Evolutionary conservation across 1,284 basidiomycete genomes (phyloP), one percentile per base, ranked within the genome.

Genomic region (Microbotryomycetes sp.): DNA sequence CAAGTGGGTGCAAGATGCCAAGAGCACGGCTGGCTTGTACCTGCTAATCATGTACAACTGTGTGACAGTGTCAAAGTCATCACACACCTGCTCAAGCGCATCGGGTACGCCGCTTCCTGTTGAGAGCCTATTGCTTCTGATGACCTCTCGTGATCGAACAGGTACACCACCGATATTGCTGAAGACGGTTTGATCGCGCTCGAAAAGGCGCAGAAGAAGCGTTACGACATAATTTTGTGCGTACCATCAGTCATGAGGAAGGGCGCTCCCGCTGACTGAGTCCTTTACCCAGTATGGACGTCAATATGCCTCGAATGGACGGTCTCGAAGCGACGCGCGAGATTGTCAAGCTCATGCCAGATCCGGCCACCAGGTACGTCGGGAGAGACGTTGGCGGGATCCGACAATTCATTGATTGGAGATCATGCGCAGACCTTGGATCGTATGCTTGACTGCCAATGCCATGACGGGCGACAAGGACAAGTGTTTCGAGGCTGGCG

Each of bases 271-370:
- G n/a, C n/a, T n/a, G n/a, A n/a, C n/a, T n/a, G n/a, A n/a, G n/a
- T n/a, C n/a, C n/a, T n/a, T n/a, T n/a, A n/a, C n/a, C 4, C 29
- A 64, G 65, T 1, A 68, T 68, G 66, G 66, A 68, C 52, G 53
- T 68, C 45, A 68, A 68, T 45, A 68, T 68, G 66, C 66, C 66
- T 0, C 54, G 53, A 16, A 62, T 61, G 61, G 62, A 61, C 23
- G 66, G 66, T 2, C 51, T 68, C 5, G 41, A 56, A 5, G 54
- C 58, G 4, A 68, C 66, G 3, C 45, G 60, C 23, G 27, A 52
- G 48, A 62, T 68, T 23, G 29, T 55, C 50, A 53, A 61, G 51
- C n/a, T 61, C 4, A 52, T 63, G 55, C 63, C 64, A 0, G 59
- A 65, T 26, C 53, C 49, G 1, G 45, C 31, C 2, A 41, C 50